Evolutionary conservation across 306 rosid species (phyloP).

Genomic region (Lablab purpureus): DNA sequence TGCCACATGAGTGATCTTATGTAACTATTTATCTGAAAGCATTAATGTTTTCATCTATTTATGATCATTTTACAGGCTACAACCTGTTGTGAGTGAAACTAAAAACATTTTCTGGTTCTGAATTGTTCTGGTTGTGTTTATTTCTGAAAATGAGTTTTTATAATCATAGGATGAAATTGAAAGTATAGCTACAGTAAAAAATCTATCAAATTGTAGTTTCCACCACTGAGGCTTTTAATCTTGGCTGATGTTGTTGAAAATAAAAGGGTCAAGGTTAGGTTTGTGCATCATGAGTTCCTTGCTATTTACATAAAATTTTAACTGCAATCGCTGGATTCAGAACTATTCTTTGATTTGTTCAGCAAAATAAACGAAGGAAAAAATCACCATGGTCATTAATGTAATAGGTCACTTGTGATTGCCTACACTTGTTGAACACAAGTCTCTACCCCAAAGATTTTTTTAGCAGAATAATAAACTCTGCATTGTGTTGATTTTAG

Average conservation of each 20-base stretch:
- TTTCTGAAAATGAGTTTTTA: background rate
- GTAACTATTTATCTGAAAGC: background rate
- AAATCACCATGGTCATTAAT: conserved; percentile 1
- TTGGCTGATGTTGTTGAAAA: background rate
- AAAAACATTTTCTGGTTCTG: background rate
- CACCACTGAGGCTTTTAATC: background rate
- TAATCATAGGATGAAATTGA: conserved; percentile 11
- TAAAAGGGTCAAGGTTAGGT: conserved; percentile 13
- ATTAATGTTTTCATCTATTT: background rate
- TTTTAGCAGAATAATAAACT: conserved; percentile 25
- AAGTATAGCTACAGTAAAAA: conserved; percentile 9
- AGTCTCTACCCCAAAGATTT: background rate
- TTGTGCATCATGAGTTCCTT: conserved; percentile 28
- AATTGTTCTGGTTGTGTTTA: background rate
- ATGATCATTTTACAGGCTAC: background rate
- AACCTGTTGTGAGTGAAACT: background rate
- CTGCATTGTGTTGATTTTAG: conserved; percentile 62
- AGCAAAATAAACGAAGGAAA: background rate
- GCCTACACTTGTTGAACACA: conserved; percentile 24
- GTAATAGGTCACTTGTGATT: background rate
- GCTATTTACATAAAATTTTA: background rate
- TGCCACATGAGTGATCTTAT: conserved; percentile 3
- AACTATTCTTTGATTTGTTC: background rate
- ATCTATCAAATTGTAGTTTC: conserved; percentile 30
- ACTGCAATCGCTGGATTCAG: conserved; percentile 18